Conservation (phyloP, 2,329 filamentous ascomycete species). For the Lachnellula subtilissima region DNA sequence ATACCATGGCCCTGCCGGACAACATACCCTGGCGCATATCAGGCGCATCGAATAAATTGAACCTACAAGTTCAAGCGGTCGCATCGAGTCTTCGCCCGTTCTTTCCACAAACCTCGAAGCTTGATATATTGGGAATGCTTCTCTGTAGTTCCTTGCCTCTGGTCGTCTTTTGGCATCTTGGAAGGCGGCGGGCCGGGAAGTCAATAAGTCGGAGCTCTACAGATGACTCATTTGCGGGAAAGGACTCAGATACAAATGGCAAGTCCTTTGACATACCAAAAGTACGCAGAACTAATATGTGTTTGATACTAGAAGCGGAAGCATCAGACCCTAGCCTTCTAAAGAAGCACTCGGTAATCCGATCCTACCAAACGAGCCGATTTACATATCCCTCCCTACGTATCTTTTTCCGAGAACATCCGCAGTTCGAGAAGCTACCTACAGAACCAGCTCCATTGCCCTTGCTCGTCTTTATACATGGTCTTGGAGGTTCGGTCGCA, state of each 20-base stretch:
- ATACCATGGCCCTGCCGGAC: neutral
- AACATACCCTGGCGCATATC: constrained; percentile 7
- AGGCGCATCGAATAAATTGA: constrained; percentile 1
- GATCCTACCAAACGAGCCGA: constrained; percentile 64
- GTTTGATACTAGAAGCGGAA: constrained; percentile 22
- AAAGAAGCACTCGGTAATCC: constrained; percentile 67
- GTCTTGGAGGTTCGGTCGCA: constrained; percentile 83
- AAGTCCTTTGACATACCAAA: constrained; percentile 2
- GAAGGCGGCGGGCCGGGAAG: constrained; percentile 14
- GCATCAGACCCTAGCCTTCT: constrained; percentile 68
- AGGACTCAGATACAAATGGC: constrained; percentile 17
- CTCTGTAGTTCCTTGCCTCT: constrained; percentile 15
- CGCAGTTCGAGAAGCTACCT: constrained; percentile 77
- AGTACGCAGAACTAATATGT: constrained; percentile 4
- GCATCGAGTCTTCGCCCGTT: constrained; percentile 15
- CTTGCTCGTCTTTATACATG: constrained; percentile 85
- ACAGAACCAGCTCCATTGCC: constrained; percentile 69
- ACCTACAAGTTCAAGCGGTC: constrained; percentile 11
- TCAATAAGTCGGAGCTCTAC: constrained; percentile 15
- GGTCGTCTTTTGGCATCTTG: constrained; percentile 19
- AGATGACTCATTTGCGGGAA: constrained; percentile 1
- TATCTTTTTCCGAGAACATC: constrained; percentile 78
- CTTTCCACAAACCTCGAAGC: constrained; percentile 14
- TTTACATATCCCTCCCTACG: constrained; percentile 71
- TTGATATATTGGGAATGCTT: constrained; percentile 21